Conservation (phyloP, 305 asterid species). For the Caryopteris hybrid region DNA sequence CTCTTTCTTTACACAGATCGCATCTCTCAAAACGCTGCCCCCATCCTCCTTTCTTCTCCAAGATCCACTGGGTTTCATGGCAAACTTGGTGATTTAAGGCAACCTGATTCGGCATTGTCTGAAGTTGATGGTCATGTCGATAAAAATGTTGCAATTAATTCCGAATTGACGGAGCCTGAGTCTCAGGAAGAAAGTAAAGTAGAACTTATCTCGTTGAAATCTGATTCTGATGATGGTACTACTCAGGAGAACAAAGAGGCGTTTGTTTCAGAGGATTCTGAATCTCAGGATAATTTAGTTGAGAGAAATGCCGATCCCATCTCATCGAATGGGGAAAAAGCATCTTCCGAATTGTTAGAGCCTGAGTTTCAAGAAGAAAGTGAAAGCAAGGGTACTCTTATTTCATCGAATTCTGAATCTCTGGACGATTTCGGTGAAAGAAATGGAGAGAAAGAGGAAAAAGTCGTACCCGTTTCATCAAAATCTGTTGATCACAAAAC, state of each 20-base stretch:
- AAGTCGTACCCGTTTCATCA: conserved; percentile 13
- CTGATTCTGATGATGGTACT: conserved; percentile 18
- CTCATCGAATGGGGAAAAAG: conserved; percentile 16
- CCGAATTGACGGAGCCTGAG: conserved; percentile 7
- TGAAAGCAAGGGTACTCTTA: conserved; percentile 16
- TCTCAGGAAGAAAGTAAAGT: conserved; percentile 9
- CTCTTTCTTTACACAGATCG: conserved; percentile 30
- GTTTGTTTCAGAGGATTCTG: conserved; percentile 4
- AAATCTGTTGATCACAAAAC: conserved; percentile 25
- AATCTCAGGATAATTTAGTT: background rate
- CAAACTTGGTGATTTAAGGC: conserved; percentile 7
- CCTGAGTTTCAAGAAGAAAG: conserved; percentile 17
- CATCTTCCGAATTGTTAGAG: background rate
- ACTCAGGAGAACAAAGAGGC: conserved; percentile 3
- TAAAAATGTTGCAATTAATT: background rate
- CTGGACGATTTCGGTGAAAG: conserved; percentile 1
- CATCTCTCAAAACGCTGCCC: conserved; percentile 22
- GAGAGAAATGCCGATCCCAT: conserved; percentile 16
- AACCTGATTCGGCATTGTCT: conserved; percentile 14
- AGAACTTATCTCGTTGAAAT: conserved; percentile 24
- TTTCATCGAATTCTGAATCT: conserved; percentile 17
- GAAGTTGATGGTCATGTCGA: conserved; percentile 15
- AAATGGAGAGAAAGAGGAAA: conserved; percentile 16
- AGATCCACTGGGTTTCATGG: conserved; percentile 27
- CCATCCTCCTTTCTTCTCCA: conserved; percentile 20